Evolutionary conservation across 208 protist genomes (phyloP).

Genomic region (Acanthamoeba lenticulata): DNA sequence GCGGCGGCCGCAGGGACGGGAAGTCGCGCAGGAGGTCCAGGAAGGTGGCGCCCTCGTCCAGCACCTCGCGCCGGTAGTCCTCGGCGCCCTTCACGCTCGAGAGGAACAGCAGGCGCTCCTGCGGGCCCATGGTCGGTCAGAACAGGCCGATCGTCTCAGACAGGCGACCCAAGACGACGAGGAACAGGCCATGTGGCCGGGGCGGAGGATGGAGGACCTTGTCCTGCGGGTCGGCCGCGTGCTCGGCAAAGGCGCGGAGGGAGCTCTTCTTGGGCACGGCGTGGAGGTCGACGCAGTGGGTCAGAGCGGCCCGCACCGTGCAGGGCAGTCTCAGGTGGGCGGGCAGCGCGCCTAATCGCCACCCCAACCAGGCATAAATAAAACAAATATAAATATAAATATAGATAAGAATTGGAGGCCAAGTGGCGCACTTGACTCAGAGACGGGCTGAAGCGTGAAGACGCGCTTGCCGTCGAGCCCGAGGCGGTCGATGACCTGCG

Average conservation of each 20-base stretch:
- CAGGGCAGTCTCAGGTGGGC: neutral
- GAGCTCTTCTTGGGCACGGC: constrained; percentile 68
- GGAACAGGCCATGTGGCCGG: neutral
- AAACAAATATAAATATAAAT: neutral
- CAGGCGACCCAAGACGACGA: neutral
- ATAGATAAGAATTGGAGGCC: too few relatives aligned
- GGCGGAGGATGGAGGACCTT: neutral
- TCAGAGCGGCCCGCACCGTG: constrained; percentile 29
- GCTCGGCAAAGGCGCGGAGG: constrained; percentile 66
- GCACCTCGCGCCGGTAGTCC: constrained; percentile 55
- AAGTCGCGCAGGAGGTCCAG: constrained; percentile 58
- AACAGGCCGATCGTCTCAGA: neutral
- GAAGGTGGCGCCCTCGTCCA: constrained; percentile 41
- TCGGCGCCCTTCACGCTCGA: constrained; percentile 65
- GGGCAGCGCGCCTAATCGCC: neutral
- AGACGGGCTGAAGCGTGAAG: neutral
- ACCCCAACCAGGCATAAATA: neutral
- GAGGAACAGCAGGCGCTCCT: constrained; percentile 37
- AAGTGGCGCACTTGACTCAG: neutral
- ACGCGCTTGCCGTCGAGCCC: neutral
- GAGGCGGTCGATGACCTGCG: constrained; percentile 1
- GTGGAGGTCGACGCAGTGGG: constrained; percentile 62
- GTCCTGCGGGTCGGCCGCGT: constrained; percentile 58
- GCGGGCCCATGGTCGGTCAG: neutral
- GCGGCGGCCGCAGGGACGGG: constrained; percentile 35